Base-by-base conservation (phyloP, 2,329 filamentous ascomycete species). In the Colletotrichum tanaceti region DNA sequence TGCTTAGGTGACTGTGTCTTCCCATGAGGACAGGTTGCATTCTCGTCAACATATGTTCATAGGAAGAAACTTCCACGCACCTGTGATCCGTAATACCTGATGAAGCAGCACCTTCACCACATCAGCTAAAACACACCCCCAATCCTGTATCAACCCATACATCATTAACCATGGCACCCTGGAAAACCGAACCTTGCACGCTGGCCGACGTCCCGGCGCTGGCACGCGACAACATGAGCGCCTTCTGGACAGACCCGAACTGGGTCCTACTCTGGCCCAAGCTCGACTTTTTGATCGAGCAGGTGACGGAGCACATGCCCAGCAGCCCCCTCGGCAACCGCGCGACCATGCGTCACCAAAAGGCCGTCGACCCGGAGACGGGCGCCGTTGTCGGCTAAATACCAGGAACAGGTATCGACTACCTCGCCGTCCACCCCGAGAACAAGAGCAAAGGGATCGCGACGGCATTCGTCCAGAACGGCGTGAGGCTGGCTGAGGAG, bases 361-460 rank as follows among this genome's bases (percentile, higher is more conserved):
- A 73, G 54, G 73, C 63, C 14, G 58, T 74, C n/a, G 73, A 75
- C 57, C 39, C 53, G 3, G 65, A 73, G 43, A 73, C 73, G 0
- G 73, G 73, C 18, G 32, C 41, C 11, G 57, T 75, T 4, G 41
- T 75, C 18, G 74, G 73, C 6, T 75, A 74, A 47, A 59, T n/a
- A 5, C 14, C 24, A 24, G 11, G 43, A 46, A 24, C 18, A 75
- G 74, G 55, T 7, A 72, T 77, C 6, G 74, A 76, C 11, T 77
- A 74, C 57, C 52, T 77, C 24, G 75, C 75, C 18, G 75, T 77
- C 6, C 73, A 76, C 57, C 75, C 75, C 1, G 73, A 77, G 4
- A 71, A 73, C 18, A 71, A 73, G 61, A 70, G 74, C 10, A 72
- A 75, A 41, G 75, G 76, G 9, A 68, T 77, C 39, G 75, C 65